Base-by-base conservation (phyloP, 805 yeast genomes). In the Kodamaea sagamina region DNA sequence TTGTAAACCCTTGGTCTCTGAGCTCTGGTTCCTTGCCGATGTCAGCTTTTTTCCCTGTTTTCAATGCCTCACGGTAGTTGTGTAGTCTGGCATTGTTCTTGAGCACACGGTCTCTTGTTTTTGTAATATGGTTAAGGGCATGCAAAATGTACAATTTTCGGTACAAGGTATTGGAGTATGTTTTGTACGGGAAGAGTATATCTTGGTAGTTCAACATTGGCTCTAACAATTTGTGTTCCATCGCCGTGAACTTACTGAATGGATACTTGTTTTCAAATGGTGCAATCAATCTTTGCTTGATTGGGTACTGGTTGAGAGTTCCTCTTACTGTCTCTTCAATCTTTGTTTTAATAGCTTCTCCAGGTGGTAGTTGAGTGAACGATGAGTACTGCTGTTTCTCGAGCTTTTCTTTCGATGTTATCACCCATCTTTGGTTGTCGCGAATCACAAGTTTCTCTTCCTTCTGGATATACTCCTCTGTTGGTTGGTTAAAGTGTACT, bases 1-100 rank as follows among this genome's bases (percentile, higher is more conserved):
- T 75, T 0, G 97, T 90, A 61, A 89, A 93, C 21, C 99, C 98
- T 63, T 93, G 98, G 61, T 93, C 99, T 43, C 95, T 70, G 50
- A 76, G 74, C 54, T 88, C 95, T 9, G 78, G 78, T 47, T 77
- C 82, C 51, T 60, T 57, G 3, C 54, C 55, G 3, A 48, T 26
- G 10, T 48, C 50, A 39, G 74, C 78, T 18, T 68, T 67, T 7
- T 45, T 67, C 58, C 43, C 73, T 61, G 41, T 59, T 34, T 69
- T 59, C 35, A 70, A 44, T 13, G 66, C 59, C 27, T 71, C 78
- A 46, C 71, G 72, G 44, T 68, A 69, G 12, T 61, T 51, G 22
- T 70, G 64, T 15, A 82, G 51, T 52, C 79, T 80, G 39, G 78
- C 76, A 52, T 84, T 89, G 65, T 93, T 84, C 58, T 85, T 86